Evolutionary conservation across 2,329 filamentous ascomycete genomes (phyloP).

Genomic region (Penicillium psychrosexuale): DNA sequence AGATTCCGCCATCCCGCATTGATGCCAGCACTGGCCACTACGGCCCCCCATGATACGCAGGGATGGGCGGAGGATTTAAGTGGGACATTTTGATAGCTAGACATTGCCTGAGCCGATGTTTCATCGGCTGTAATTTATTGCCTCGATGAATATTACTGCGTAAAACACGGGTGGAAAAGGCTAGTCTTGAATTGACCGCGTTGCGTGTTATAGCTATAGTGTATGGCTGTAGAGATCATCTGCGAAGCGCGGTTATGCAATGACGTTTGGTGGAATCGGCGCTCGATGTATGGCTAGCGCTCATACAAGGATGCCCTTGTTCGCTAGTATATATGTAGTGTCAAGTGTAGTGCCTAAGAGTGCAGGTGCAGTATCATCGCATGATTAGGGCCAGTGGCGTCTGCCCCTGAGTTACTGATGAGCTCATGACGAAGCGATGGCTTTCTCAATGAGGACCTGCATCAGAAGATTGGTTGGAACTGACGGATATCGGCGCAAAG

Average conservation of each 20-base stretch:
- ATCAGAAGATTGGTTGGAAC: not conserved
- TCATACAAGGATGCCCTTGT: not conserved
- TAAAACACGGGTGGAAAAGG: not conserved
- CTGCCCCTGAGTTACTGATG: not conserved
- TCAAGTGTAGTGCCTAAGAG: not conserved
- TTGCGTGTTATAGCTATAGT: not conserved
- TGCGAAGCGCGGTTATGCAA: conserved; percentile 23
- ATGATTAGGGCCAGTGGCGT: not conserved
- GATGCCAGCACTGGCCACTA: conserved; percentile 20
- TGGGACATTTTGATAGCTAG: not conserved
- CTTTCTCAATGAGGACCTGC: not conserved
- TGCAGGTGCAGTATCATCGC: not conserved
- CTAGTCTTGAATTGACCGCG: not conserved
- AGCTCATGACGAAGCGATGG: not conserved
- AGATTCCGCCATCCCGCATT: conserved; percentile 15
- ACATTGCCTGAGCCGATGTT: conserved; percentile 4
- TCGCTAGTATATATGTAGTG: not conserved
- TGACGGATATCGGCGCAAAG: not conserved
- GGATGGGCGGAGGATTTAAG: conserved; percentile 18
- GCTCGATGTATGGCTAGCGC: not conserved
- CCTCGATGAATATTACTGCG: not conserved
- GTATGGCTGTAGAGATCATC: conserved; percentile 16
- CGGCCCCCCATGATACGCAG: conserved; percentile 3
- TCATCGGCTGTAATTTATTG: conserved; percentile 5
- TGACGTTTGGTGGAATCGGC: conserved; percentile 10